These are phyloP conservation scores for Scalesia atractyloides DNA, from an alignment of 129 eudicot species.

Conservation along the genomic window DNA sequence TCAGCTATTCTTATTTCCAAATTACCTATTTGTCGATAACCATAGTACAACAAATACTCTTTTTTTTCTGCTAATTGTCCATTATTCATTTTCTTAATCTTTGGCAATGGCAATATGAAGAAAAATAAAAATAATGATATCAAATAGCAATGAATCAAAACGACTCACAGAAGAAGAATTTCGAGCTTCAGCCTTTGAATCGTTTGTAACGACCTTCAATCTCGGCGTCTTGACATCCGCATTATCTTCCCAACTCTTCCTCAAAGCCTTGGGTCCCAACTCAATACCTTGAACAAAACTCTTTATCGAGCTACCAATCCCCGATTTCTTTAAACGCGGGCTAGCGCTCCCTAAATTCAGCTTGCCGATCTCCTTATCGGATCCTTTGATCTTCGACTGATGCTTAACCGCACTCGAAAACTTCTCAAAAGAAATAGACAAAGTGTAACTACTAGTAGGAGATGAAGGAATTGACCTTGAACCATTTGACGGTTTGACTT, in stretches of 20 bases:
- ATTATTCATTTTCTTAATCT: not conserved
- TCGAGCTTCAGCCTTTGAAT: slow-evolving; percentile 52
- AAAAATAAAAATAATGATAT: not conserved
- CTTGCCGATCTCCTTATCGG: slow-evolving; percentile 57
- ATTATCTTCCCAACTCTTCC: slow-evolving; percentile 98
- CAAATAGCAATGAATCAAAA: not conserved
- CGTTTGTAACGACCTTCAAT: slow-evolving; percentile 53
- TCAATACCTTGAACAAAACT: slow-evolving; percentile 73
- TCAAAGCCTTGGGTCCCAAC: slow-evolving; percentile 80
- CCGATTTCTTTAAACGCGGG: slow-evolving; percentile 47
- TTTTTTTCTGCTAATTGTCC: no score
- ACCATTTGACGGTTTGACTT: slow-evolving; percentile 41
- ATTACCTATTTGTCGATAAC: no score
- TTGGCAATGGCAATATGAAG: not conserved
- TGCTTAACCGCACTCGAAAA: slow-evolving; percentile 72
- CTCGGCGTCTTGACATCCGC: slow-evolving; percentile 74
- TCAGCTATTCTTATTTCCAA: no score
- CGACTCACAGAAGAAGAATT: slow-evolving; percentile 66
- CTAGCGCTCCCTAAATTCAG: slow-evolving; percentile 50
- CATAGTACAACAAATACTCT: no score
- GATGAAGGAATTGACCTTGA: slow-evolving; percentile 84
- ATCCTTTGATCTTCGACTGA: slow-evolving; percentile 74
- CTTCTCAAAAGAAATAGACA: slow-evolving; percentile 92
- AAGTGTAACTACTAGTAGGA: slow-evolving; percentile 81
- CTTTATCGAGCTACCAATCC: slow-evolving; percentile 50